Evolutionary conservation across 371 early-diverging fungal species (phyloP), one percentile per base, ranked within the genome.

Genomic region (Mucor circinelloides): DNA sequence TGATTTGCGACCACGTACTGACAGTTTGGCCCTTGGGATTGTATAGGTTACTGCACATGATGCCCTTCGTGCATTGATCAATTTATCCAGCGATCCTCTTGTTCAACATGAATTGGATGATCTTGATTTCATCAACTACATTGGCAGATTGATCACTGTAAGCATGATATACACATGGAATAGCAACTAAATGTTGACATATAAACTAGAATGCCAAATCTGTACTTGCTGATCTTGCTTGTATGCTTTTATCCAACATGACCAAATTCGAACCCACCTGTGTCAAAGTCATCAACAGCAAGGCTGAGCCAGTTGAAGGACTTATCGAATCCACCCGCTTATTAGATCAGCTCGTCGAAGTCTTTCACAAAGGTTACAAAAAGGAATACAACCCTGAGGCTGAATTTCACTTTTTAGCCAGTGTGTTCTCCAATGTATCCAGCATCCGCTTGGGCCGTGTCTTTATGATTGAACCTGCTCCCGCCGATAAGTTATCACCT

Each of bases 211-310:
- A 72, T 46, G 57, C 68, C 17, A 85, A 80, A 31, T 82, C 85
- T 3, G 80, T 91, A 6, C 65, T 92, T 23, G 90, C 93, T 0
- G 95, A 94, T 75, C 81, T 90, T 34, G 92, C 86, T 50, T 93
- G 93, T 73, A 97, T 97, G 98, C 84, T 97, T 15, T 79, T 98
- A 57, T 95, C 95, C 66, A 98, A 98, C 77, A 79, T 97, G 74
- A 89, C 96, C 42, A 96, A 96, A 70, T 67, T 84, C 54, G 90
- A 87, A 58, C 63, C 72, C 3, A 80, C 88, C 23, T 84, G 89
- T 56, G 73, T 73, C 44, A 82, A 83, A 67, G 69, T 95, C 8
- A 59, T 93, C 32, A 76, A 79, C 44, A 58, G 74, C n/a, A 69
- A 69, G 8, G 77, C 76, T 13, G 76, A 79, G 36, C 77, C 84